A percentile compares a stretch with the other conserved stretches of the same genome.
phyloP scores from a whole-genome alignment of 2,329 filamentous ascomycete species.

The Aspergillus pseudoviridinutans region DNA sequence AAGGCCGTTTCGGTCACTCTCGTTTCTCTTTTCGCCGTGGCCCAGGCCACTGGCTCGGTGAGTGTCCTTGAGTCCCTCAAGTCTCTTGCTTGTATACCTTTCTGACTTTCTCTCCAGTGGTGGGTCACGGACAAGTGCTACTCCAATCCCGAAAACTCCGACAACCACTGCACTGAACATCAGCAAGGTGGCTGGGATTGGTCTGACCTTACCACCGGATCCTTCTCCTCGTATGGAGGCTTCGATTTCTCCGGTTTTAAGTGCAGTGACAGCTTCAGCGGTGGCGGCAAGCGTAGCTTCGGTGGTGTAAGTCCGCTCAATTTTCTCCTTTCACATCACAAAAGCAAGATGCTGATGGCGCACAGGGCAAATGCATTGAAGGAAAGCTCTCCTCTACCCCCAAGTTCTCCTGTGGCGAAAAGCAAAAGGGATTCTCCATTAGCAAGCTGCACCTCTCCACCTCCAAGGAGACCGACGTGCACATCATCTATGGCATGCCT shows the following conservation, averaged over 20 bases:
- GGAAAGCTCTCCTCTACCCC: constrained; percentile 53
- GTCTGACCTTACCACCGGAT: constrained; percentile 57
- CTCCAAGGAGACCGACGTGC: constrained; percentile 72
- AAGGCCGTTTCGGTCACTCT: constrained; percentile 23
- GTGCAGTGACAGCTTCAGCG: constrained; percentile 57
- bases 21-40: constrained; percentile 43
- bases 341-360: constrained; percentile 5
- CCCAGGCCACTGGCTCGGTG: constrained; percentile 43
- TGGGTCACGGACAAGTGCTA: constrained; percentile 56
- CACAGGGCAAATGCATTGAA: constrained; percentile 58
- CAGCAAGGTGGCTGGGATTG: constrained; percentile 72
- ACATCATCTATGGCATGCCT: constrained; percentile 84
- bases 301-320: constrained; percentile 42
- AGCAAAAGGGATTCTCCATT: constrained; percentile 66
- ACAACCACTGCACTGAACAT: constrained; percentile 71
- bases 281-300: constrained; percentile 16
- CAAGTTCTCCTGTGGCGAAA: constrained; percentile 55
- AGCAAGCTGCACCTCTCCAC: constrained; percentile 67
- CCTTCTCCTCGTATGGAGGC: constrained; percentile 63
- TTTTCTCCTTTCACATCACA: not conserved
- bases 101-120: constrained; percentile 22
- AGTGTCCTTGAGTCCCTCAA: constrained; percentile 21
- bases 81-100: not conserved
- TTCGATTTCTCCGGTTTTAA: constrained; percentile 71
- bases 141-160: constrained; percentile 64